Conservation (phyloP, 2,329 filamentous ascomycete genomes). For the Pseudohalonectria lignicola region DNA sequence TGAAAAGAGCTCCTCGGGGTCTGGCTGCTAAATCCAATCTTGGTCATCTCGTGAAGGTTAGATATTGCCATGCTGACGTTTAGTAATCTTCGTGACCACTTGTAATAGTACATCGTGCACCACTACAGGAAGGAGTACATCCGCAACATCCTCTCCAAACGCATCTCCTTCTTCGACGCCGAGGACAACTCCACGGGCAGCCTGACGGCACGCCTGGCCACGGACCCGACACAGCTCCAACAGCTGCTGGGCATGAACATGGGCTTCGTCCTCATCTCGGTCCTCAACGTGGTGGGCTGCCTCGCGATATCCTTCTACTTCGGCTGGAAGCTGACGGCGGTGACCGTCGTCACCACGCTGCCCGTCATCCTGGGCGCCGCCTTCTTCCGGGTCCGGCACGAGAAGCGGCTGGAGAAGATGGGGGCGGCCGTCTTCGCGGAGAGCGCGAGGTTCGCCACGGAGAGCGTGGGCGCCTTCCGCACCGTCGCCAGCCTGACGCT, state of each 20-base stretch:
- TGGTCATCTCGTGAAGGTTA: background rate
- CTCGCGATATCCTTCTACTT: conserved; percentile 57
- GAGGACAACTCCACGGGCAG: conserved; percentile 49
- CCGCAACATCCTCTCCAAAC: conserved; percentile 44
- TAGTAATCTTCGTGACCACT: background rate
- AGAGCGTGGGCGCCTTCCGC: conserved; percentile 50
- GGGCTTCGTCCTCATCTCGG: conserved; percentile 49
- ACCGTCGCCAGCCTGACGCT: conserved; percentile 51
- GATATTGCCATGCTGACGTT: background rate
- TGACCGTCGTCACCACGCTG: conserved; percentile 28
- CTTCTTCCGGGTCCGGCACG: conserved; percentile 34
- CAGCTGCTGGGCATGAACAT: conserved; percentile 53
- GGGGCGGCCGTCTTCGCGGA: conserved; percentile 47
- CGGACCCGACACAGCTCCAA: conserved; percentile 48
- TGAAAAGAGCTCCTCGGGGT: too few species aligned
- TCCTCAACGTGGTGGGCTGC: conserved; percentile 55
- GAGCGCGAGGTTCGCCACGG: conserved; percentile 52
- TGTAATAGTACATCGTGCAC: conserved; percentile 30
- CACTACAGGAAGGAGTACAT: conserved; percentile 50
- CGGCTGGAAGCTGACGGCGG: conserved; percentile 65
- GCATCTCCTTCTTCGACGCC: conserved; percentile 48
- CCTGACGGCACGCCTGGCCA: conserved; percentile 41
- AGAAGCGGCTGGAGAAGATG: conserved; percentile 44
- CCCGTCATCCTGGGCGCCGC: conserved; percentile 21
- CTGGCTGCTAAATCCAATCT: too few species aligned